These are phyloP conservation scores for Priceomyces fermenticarens DNA, from an alignment of 805 yeast species.

Conservation along the genomic window DNA sequence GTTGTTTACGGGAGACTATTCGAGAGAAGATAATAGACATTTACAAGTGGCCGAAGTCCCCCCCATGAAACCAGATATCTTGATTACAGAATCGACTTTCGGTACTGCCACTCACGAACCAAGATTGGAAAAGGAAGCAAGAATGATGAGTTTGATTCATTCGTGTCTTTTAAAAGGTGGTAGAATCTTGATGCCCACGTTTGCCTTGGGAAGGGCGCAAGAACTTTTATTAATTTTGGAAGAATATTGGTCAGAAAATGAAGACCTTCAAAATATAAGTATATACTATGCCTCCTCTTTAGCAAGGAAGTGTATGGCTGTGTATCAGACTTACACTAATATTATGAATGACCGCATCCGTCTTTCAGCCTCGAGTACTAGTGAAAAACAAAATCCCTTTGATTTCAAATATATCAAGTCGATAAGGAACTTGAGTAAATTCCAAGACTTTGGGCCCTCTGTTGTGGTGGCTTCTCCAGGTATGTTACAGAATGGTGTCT, in stretches of 20 bases:
- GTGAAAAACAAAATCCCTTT: constrained; percentile 67
- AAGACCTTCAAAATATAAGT: constrained; percentile 76
- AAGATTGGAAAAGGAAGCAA: constrained; percentile 75
- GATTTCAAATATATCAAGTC: constrained; percentile 82
- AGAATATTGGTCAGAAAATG: constrained; percentile 88
- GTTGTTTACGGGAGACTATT: constrained; percentile 93
- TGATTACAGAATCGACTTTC: constrained; percentile 93
- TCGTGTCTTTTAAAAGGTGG: constrained; percentile 86
- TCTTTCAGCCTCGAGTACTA: constrained; percentile 49
- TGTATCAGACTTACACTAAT: constrained; percentile 91
- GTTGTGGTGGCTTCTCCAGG: constrained; percentile 98
- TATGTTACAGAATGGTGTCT: constrained; percentile 95
- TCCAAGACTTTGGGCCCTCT: constrained; percentile 93
- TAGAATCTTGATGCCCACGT: constrained; percentile 86
- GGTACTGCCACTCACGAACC: constrained; percentile 98
- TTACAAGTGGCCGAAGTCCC: constrained; percentile 95
- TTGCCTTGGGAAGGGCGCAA: constrained; percentile 96
- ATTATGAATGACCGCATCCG: constrained; percentile 96
- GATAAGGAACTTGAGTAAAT: constrained; percentile 72
- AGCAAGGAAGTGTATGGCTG: constrained; percentile 96
- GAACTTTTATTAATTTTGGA: constrained; percentile 86
- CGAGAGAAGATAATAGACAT: constrained; percentile 94
- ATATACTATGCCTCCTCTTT: constrained; percentile 89
- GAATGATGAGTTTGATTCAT: constrained; percentile 79
- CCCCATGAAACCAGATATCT: constrained; percentile 76